Base-by-base conservation (phyloP, 768 basidiomycete genomes). In the Boletus sp. region DNA sequence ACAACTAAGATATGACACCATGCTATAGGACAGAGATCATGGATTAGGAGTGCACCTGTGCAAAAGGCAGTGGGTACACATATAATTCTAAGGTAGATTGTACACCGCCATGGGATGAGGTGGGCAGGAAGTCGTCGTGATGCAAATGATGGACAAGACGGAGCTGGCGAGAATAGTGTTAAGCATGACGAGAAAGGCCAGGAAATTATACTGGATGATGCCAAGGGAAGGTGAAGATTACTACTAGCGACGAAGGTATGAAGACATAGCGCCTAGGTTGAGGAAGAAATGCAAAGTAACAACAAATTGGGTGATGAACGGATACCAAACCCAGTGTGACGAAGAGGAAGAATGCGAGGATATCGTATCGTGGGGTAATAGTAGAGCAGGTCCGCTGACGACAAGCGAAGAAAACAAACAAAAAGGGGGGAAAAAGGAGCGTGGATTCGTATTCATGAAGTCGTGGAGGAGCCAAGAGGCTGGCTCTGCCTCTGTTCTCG, bases 401-500 rank as follows among this genome's bases (percentile, higher is more conserved):
- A 53, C 37, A 59, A 42, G 53, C 14, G 47, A 47, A 29, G 46
- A 43, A 23, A 37, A 15, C 42, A 47, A 47, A 53, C 21, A 25
- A 5, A 30, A 34, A 7, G 30, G 38, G 17, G 30, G 21, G 8
- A 21, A 19, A 49, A 51, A 55, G n/a, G 55, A 55, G 38, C 34
- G 60, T 62, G 60, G n/a, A 38, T 55, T 53, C 42, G 41, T 56
- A 51, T 40, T 71, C 66, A 71, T 70, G 70, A 62, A 51, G 56
- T 59, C 52, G 34, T 61, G 62, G 70, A 61, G 56, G 71, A 47
- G 53, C 58, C 52, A 53, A 60, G 56, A 51, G 58, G 56, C 21
- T 65, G 68, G 34, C 56, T 57, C 52, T 67, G 62, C 62, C 67
- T 63, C 56, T 61, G 62, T 66, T 79, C 81, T 61, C 84, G 82